Evolutionary conservation across 345 rosid genomes (phyloP).

Genomic region (Hibiscus trionum): DNA sequence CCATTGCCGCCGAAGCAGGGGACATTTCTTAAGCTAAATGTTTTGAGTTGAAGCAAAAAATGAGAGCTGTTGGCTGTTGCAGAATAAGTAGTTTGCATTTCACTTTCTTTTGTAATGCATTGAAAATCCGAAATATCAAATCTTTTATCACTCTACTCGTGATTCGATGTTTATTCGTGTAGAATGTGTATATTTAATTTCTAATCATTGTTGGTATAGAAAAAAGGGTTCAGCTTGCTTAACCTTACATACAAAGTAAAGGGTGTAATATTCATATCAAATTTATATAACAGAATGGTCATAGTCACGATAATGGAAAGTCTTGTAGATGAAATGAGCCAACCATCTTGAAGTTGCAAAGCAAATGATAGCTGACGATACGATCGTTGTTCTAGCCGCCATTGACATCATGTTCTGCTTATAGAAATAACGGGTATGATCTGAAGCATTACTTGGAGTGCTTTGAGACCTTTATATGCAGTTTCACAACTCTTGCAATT

Average conservation of each 20-base stretch:
- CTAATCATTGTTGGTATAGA: neutral
- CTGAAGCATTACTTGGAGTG: slow-evolving; percentile 51
- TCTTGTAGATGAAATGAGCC: slow-evolving; percentile 62
- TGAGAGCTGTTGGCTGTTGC: neutral
- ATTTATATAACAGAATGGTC: slow-evolving; percentile 48
- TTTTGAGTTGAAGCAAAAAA: neutral
- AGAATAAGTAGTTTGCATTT: neutral
- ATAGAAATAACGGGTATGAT: slow-evolving; percentile 41
- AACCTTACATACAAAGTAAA: neutral
- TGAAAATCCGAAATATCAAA: too few relatives aligned
- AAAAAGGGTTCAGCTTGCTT: neutral
- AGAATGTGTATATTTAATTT: neutral
- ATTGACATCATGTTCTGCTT: slow-evolving; percentile 40
- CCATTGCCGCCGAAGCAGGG: neutral
- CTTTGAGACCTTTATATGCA: slow-evolving; percentile 54
- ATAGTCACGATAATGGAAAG: slow-evolving; percentile 70
- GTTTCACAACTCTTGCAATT: slow-evolving; percentile 65
- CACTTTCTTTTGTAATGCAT: neutral
- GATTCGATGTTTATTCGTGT: too few relatives aligned
- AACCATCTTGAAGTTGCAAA: slow-evolving; percentile 71
- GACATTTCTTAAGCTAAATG: too few relatives aligned
- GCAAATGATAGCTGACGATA: slow-evolving; percentile 42
- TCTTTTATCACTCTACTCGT: too few relatives aligned
- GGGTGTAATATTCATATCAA: neutral
- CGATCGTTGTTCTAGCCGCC: slow-evolving; percentile 31